Percentiles rank a stretch among this genome's conserved stretches.
Conservation (phyloP, 164 flowering plant genomes). For the Akebia trifoliata region DNA sequence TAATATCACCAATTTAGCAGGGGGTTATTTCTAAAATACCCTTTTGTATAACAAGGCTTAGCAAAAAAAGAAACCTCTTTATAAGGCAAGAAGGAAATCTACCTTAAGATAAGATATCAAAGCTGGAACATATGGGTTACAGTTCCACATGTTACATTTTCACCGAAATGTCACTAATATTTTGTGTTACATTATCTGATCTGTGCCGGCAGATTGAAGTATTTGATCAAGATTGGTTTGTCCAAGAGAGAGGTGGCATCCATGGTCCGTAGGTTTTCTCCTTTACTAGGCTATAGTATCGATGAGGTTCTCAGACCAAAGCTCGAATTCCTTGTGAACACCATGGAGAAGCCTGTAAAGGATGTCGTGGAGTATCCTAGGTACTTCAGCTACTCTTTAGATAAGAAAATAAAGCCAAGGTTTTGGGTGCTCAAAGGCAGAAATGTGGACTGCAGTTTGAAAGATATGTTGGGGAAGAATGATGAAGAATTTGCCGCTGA, state of each 20-base stretch:
- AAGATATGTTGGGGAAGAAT: slow-evolving; percentile 80
- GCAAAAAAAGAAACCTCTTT: too few species aligned
- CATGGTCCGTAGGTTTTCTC: slow-evolving; percentile 79
- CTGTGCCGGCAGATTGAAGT: slow-evolving; percentile 48
- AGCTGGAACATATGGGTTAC: too few species aligned
- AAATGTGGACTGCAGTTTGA: slow-evolving; percentile 56
- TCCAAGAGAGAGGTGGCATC: slow-evolving; percentile 59
- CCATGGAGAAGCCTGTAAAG: slow-evolving; percentile 61
- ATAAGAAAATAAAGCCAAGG: slow-evolving; percentile 81
- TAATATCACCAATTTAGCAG: too few species aligned
- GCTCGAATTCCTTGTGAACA: slow-evolving; percentile 59
- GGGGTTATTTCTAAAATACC: too few species aligned
- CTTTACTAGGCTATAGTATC: slow-evolving; percentile 79
- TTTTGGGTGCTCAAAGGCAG: slow-evolving; percentile 58
- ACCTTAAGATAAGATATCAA: background rate
- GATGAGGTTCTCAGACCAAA: slow-evolving; percentile 74
- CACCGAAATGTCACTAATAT: background rate
- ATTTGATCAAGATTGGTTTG: slow-evolving; percentile 58
- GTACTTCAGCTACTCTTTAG: slow-evolving; percentile 89
- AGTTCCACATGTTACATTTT: background rate
- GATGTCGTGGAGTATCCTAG: slow-evolving; percentile 79
- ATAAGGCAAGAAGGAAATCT: too few species aligned
- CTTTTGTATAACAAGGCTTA: too few species aligned
- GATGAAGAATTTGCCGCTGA: slow-evolving; percentile 78
- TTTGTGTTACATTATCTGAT: background rate